Conservation (phyloP, 129 eudicot genomes). For the Calendula officinalis region DNA sequence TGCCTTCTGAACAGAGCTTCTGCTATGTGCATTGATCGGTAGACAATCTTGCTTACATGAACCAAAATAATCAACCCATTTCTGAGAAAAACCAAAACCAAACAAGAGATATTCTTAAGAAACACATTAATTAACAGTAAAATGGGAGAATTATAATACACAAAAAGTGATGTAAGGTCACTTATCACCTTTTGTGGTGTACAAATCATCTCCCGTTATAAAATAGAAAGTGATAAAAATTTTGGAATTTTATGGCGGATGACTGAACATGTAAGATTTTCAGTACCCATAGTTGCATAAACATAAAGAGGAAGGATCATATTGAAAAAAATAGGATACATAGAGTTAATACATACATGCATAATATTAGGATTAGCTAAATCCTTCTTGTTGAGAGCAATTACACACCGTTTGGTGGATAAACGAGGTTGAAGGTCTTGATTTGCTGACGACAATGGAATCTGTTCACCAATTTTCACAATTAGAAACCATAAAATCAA, state of each 20-base stretch:
- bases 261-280: too few species aligned
- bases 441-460: slow-evolving; percentile 88
- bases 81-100: slow-evolving; percentile 44
- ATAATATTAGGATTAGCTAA: slow-evolving; percentile 91
- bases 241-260: too few species aligned
- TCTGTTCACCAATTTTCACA: slow-evolving; percentile 34
- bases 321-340: too few species aligned
- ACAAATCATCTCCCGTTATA: too few species aligned
- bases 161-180: background rate
- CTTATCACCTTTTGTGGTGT: too few species aligned
- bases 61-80: slow-evolving; percentile 70
- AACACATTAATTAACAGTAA: background rate
- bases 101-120: slow-evolving; percentile 9
- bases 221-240: too few species aligned
- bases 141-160: too few species aligned
- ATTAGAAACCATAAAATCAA: background rate
- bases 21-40: slow-evolving; percentile 87
- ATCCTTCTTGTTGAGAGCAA: slow-evolving; percentile 95
- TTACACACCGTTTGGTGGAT: slow-evolving; percentile 64
- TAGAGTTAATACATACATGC: slow-evolving; percentile 51
- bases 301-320: too few species aligned
- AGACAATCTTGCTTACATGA: slow-evolving; percentile 77
- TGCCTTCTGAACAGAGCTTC: slow-evolving; percentile 84
- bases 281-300: too few species aligned
- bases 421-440: slow-evolving; percentile 77